Conservation (phyloP, 129 eudicot genomes). For the Rutidosis leptorrhynchoides region DNA sequence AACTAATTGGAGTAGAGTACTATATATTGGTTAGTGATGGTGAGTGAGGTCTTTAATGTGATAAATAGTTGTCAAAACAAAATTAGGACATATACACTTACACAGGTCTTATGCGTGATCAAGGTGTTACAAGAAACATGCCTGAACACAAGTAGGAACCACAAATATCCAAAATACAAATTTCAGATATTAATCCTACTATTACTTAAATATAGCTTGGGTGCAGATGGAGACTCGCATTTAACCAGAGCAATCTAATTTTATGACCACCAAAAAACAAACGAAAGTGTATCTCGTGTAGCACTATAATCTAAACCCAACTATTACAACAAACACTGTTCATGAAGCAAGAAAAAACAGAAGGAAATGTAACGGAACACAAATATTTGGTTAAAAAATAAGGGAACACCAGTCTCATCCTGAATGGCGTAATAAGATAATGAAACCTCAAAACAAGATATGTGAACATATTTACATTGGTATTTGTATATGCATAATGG, state of each 20-base stretch:
- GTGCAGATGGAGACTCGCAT: constrained; percentile 3
- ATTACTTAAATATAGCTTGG: constrained; percentile 3
- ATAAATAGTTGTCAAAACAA: constrained; percentile 10
- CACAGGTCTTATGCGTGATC: background rate
- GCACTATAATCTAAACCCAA: constrained; percentile 2
- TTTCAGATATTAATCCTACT: background rate
- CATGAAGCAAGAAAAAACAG: background rate
- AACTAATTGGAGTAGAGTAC: background rate
- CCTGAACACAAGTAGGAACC: constrained; percentile 14
- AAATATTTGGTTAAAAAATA: background rate
- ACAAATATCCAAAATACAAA: background rate
- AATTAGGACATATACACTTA: background rate
- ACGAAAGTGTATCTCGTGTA: constrained; percentile 5
- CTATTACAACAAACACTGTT: constrained; percentile 5
- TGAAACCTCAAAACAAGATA: background rate
- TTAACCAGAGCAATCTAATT: background rate
- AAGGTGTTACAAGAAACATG: background rate
- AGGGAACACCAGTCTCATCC: constrained; percentile 4
- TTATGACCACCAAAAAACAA: background rate
- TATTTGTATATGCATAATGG: constrained; percentile 1
- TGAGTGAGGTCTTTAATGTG: background rate
- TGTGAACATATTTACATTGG: constrained; percentile 24
- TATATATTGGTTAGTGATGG: background rate
- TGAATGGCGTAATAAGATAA: constrained; percentile 11
- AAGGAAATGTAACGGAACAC: background rate